These are phyloP conservation scores for Cerrena zonata DNA, from an alignment of 1,284 basidiomycete species.

Conservation along the genomic window DNA sequence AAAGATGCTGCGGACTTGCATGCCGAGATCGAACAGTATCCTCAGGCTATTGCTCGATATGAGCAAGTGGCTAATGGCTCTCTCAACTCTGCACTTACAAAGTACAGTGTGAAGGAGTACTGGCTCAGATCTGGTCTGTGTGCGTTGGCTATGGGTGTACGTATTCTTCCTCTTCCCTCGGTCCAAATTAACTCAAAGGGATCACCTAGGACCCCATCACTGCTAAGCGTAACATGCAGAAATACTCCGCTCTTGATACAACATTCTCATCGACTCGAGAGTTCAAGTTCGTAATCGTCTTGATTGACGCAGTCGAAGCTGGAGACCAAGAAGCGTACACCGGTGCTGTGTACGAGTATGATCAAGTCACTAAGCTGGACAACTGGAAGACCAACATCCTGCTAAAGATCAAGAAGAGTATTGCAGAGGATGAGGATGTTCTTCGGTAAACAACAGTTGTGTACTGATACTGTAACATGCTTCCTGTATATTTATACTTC, in stretches of 20 bases:
- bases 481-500: constrained; percentile 1
- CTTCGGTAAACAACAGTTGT: no score
- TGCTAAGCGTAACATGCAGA: constrained; percentile 70
- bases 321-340: constrained; percentile 79
- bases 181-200: constrained; percentile 9
- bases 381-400: constrained; percentile 91
- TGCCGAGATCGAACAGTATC: constrained; percentile 83
- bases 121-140: constrained; percentile 88
- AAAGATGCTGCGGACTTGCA: constrained; percentile 95
- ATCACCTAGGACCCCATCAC: constrained; percentile 89
- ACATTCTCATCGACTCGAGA: constrained; percentile 84
- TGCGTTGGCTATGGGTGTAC: constrained; percentile 82
- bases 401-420: constrained; percentile 79
- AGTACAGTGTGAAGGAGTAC: constrained; percentile 98
- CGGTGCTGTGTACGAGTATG: constrained; percentile 76
- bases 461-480: background rate
- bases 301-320: constrained; percentile 75
- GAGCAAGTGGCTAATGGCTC: constrained; percentile 87
- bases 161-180: constrained; percentile 22
- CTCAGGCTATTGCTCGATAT: constrained; percentile 82
- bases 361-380: constrained; percentile 85
- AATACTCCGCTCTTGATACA: constrained; percentile 72
- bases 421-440: constrained; percentile 72
- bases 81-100: constrained; percentile 81
- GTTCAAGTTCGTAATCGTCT: constrained; percentile 75